phyloP scores from a whole-genome alignment of 192 early-diverging fungal species.

The Physocladia obscura region DNA sequence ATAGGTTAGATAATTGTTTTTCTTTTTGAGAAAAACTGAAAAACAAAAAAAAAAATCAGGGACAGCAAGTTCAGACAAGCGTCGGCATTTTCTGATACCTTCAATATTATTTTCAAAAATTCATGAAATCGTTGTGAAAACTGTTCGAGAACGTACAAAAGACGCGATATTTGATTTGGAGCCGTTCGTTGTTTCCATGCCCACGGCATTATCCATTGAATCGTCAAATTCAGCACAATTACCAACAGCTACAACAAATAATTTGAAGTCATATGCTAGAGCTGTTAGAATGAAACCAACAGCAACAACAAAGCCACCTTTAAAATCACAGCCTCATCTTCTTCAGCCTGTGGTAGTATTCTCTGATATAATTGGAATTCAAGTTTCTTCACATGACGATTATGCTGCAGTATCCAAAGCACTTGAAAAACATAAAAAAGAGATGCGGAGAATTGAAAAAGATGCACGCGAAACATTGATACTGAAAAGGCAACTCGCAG shows the following conservation, averaged over 20 bases:
- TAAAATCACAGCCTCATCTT: no score
- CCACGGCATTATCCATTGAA: no score
- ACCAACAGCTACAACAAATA: background rate
- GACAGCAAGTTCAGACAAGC: slow-evolving; percentile 5
- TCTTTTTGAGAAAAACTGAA: background rate
- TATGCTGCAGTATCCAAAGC: slow-evolving; percentile 15
- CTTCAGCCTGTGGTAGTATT: no score
- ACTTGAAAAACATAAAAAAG: slow-evolving; percentile 20
- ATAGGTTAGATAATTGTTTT: background rate
- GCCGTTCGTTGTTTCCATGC: background rate
- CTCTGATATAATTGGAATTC: slow-evolving; percentile 22
- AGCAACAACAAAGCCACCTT: background rate
- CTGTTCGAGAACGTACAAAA: background rate
- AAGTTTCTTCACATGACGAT: background rate
- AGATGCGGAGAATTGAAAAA: slow-evolving; percentile 9
- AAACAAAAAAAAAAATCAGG: background rate
- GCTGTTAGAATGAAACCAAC: background rate
- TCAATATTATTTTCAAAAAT: background rate
- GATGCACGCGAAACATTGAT: background rate
- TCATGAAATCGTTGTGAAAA: background rate
- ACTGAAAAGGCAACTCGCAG: background rate
- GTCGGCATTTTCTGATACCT: slow-evolving; percentile 14
- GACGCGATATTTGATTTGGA: background rate
- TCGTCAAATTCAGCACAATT: no score
- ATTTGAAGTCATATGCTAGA: background rate